Conservation (phyloP, 139 green algal genomes). For the Chloropicon primus region DNA sequence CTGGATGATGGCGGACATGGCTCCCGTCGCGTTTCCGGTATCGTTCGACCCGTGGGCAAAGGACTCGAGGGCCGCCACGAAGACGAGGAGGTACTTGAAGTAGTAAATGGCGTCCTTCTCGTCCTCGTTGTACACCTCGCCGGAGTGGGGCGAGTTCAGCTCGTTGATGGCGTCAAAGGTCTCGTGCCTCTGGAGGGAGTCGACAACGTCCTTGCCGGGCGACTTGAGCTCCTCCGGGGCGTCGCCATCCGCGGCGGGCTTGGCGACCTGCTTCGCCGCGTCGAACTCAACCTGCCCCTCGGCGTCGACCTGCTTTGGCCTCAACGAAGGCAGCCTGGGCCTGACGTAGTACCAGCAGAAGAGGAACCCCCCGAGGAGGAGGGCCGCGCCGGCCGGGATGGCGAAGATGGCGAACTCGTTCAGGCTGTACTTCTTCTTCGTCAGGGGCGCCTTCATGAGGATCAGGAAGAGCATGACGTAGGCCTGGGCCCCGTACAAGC, state of each 20-base stretch:
- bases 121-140: conserved; percentile 1
- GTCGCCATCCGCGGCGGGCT: not conserved
- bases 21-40: conserved; percentile 1
- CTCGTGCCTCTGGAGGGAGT: not conserved
- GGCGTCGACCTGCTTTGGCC: not conserved
- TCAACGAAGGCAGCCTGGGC: not conserved
- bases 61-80: not conserved
- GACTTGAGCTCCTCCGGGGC: not conserved
- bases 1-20: conserved; percentile 4
- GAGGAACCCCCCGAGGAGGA: not conserved
- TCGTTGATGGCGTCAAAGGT: not conserved
- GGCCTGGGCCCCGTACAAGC: not conserved
- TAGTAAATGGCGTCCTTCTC: conserved; percentile 4
- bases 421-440: not conserved
- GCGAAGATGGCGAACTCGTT: not conserved
- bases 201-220: not conserved
- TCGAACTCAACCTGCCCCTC: too few relatives aligned
- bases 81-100: conserved; percentile 6
- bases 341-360: not conserved
- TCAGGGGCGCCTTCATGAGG: not conserved
- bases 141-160: not conserved
- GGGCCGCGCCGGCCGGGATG: not conserved
- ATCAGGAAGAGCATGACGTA: not conserved
- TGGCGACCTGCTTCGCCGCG: not conserved
- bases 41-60: conserved; percentile 5